Evolutionary conservation across 2,329 filamentous ascomycete species (phyloP).

Genomic region (Sarocladium kiliense): DNA sequence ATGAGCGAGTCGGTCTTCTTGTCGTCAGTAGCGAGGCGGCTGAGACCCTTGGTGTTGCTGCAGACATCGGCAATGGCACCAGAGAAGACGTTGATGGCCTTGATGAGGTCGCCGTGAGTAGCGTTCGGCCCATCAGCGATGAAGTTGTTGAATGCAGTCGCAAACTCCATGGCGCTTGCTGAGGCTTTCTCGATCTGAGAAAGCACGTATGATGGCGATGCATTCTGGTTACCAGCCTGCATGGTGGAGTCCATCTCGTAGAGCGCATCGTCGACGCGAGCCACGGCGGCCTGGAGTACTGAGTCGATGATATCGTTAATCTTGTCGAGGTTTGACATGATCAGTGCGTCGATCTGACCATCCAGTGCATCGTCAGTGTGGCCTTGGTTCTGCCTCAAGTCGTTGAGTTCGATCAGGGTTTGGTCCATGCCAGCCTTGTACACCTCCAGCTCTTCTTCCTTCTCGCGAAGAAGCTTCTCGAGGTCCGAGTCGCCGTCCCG

Average conservation of each 20-base stretch:
- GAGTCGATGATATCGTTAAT: constrained; percentile 98
- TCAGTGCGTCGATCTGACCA: constrained; percentile 83
- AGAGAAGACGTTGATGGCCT: constrained; percentile 83
- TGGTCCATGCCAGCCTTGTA: constrained; percentile 99
- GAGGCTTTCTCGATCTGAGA: constrained; percentile 98
- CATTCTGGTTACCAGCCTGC: constrained; percentile 98
- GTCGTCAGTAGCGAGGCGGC: constrained; percentile 87
- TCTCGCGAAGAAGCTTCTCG: constrained; percentile 79
- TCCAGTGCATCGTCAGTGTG: constrained; percentile 78
- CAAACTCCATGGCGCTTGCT: constrained; percentile 91
- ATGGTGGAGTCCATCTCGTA: constrained; percentile 97
- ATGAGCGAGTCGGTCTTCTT: constrained; percentile 87
- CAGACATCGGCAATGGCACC: constrained; percentile 90
- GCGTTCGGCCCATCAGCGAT: constrained; percentile 94
- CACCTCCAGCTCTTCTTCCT: constrained; percentile 96
- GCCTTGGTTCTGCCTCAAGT: constrained; percentile 70
- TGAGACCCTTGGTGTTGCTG: constrained; percentile 93
- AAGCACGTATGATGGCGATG: constrained; percentile 87
- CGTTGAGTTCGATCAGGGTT: constrained; percentile 85
- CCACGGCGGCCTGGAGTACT: constrained; percentile 85
- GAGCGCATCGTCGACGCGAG: constrained; percentile 90
- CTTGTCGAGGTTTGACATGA: constrained; percentile 82
- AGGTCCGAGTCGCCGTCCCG: constrained; percentile 80
- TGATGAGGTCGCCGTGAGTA: constrained; percentile 85
- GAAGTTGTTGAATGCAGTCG: constrained; percentile 96